Evolutionary conservation across 352 stramenopile species (phyloP).

Genomic region (Blastocystis sp.): DNA sequence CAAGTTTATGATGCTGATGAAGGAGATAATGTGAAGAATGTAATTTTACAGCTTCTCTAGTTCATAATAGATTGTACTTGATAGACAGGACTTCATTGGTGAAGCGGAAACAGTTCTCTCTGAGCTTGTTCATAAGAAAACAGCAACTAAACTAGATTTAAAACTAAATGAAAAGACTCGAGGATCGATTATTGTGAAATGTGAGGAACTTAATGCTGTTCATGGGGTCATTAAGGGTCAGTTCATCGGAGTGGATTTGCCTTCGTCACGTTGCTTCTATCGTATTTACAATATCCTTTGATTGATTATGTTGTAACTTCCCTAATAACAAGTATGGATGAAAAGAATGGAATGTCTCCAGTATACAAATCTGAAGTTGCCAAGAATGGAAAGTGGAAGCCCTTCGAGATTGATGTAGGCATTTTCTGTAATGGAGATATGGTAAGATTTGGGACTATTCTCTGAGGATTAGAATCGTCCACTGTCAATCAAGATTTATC

Average conservation of each 20-base stretch:
- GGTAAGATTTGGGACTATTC: neutral
- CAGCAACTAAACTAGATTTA: neutral
- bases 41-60: neutral
- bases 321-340: neutral
- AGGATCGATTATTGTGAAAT: conserved; percentile 7
- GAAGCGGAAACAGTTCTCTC: neutral
- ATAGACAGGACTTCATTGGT: conserved; percentile 26
- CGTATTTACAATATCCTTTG: conserved; percentile 42
- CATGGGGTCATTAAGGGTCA: neutral
- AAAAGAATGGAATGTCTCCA: neutral
- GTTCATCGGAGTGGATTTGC: neutral
- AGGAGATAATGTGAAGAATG: conserved; percentile 71
- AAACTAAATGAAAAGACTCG: neutral
- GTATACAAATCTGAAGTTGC: conserved; percentile 26
- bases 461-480: conserved; percentile 5
- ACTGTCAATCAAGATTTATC: conserved; percentile 1
- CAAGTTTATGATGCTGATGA: conserved; percentile 83
- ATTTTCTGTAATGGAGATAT: conserved; percentile 45
- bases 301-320: neutral
- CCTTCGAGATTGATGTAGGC: neutral
- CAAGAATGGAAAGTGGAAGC: neutral
- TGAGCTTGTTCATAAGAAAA: conserved; percentile 12
- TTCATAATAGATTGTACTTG: conserved; percentile 9
- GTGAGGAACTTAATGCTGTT: conserved; percentile 6
- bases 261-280: conserved; percentile 6